Evolutionary conservation across 306 rosid genomes (phyloP).

Genomic region (Inga oerstediana): DNA sequence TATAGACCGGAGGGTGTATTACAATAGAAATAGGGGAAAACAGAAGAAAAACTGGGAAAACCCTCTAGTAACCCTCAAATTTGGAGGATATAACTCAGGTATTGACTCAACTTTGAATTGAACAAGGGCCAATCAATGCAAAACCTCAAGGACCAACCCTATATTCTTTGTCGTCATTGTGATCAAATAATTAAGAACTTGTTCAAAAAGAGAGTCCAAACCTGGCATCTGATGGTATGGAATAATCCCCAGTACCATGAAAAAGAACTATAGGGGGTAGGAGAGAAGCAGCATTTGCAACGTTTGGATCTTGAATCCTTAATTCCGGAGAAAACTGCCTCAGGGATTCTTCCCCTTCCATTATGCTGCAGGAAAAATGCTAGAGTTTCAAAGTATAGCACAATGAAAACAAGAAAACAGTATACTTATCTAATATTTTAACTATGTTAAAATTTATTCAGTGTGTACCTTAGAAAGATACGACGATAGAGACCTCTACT

Average conservation of each 20-base stretch:
- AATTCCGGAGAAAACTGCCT: constrained; percentile 86
- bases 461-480: constrained; percentile 63
- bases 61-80: neutral
- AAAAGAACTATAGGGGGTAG: constrained; percentile 71
- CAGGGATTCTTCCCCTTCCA: constrained; percentile 93
- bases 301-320: constrained; percentile 68
- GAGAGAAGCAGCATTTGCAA: constrained; percentile 65
- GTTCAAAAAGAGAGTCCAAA: constrained; percentile 34
- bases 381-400: constrained; percentile 27
- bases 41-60: neutral
- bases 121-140: constrained; percentile 4
- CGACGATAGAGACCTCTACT: constrained; percentile 87
- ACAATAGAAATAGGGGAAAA: neutral
- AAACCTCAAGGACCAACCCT: constrained; percentile 11
- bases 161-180: constrained; percentile 14
- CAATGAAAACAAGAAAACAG: constrained; percentile 24
- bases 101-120: neutral
- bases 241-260: constrained; percentile 94
- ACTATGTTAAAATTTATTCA: constrained; percentile 12
- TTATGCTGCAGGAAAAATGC: constrained; percentile 66
- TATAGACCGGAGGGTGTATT: neutral
- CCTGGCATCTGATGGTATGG: constrained; percentile 92
- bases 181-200: constrained; percentile 18
- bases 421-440: constrained; percentile 12
- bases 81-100: neutral